These are phyloP conservation scores for Ophiostoma australiae DNA, from an alignment of 2,329 filamentous ascomycete species.

Conservation along the genomic window DNA sequence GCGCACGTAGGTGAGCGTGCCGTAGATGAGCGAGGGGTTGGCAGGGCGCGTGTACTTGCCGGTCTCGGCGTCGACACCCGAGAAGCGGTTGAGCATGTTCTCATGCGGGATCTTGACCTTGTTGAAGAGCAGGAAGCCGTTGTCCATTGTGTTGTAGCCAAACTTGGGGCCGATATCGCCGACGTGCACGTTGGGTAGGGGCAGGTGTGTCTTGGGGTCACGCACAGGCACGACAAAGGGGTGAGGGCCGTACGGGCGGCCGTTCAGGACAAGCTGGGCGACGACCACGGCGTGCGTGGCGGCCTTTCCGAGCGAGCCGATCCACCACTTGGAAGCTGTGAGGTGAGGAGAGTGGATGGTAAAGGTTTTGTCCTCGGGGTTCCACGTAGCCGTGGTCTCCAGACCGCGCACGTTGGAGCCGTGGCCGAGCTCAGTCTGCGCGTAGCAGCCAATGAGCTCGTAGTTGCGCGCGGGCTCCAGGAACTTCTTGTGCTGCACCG, in stretches of 20 bases:
- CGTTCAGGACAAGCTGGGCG: constrained; percentile 66
- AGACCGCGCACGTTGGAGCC: constrained; percentile 71
- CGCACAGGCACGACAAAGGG: constrained; percentile 73
- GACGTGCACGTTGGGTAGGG: constrained; percentile 64
- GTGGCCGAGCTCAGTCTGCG: constrained; percentile 75
- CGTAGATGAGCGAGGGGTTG: constrained; percentile 64
- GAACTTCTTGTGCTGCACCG: constrained; percentile 69
- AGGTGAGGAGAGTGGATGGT: constrained; percentile 67
- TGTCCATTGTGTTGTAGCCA: constrained; percentile 77
- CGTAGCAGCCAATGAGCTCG: constrained; percentile 72
- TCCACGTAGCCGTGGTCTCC: constrained; percentile 70
- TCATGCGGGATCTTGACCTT: constrained; percentile 68
- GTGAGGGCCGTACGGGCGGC: constrained; percentile 67
- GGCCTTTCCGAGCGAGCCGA: constrained; percentile 68
- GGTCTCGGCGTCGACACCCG: constrained; percentile 61
- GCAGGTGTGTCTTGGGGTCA: constrained; percentile 61
- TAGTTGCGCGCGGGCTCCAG: constrained; percentile 64
- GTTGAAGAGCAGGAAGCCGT: constrained; percentile 74
- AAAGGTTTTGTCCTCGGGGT: constrained; percentile 67
- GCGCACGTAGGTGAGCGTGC: constrained; percentile 70
- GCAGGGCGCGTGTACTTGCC: constrained; percentile 63
- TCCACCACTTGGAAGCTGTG: constrained; percentile 81
- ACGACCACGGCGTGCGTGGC: constrained; percentile 76
- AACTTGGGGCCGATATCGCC: constrained; percentile 79
- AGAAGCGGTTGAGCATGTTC: constrained; percentile 69